Evolutionary conservation across 192 early-diverging fungal species (phyloP), one percentile per base, ranked within the genome.

Genomic region (Phycomyces nitens): DNA sequence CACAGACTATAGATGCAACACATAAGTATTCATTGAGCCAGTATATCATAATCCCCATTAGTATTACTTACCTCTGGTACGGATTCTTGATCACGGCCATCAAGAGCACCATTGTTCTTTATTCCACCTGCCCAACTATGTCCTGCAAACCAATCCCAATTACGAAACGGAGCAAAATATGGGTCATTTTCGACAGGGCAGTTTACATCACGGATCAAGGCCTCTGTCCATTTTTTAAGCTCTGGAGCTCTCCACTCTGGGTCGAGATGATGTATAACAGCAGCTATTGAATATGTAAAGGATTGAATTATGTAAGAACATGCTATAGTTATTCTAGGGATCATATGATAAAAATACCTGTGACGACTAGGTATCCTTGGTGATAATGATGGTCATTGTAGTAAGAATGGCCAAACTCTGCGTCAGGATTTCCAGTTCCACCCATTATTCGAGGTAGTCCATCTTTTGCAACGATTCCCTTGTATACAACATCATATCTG

Each of bases 51-150:
- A n/a, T n/a, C n/a, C n/a, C n/a, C n/a, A n/a, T n/a, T n/a, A n/a
- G n/a, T n/a, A n/a, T n/a, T n/a, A n/a, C n/a, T 56, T 71, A 71
- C 69, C 63, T 75, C 73, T 16, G 73, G 61, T 44, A 75, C 53
- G 20, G 73, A 75, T 23, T 75, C 73, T 57, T 75, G 73, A 67
- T 75, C 67, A 52, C 62, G 42, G 51, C 73, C 73, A 47, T 70
- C 73, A 34, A 75, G 22, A 2, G 74, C 74, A 34, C 74, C 74
- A 59, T 68, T 59, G 9, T 63, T 56, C 14, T 66, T 67, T 5
- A 76, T 70, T 27, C 86, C 86, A 3, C 84, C 77, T 5, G 86
- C 86, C 86, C 86, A 88, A 53, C 78, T 82, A 62, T 88, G 86
- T 24, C 82, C 82, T 54, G 83, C 84, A 47, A 79, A 88, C 40